Conservation (phyloP, 2,329 filamentous ascomycete genomes). For the Colletotrichum sp. region DNA sequence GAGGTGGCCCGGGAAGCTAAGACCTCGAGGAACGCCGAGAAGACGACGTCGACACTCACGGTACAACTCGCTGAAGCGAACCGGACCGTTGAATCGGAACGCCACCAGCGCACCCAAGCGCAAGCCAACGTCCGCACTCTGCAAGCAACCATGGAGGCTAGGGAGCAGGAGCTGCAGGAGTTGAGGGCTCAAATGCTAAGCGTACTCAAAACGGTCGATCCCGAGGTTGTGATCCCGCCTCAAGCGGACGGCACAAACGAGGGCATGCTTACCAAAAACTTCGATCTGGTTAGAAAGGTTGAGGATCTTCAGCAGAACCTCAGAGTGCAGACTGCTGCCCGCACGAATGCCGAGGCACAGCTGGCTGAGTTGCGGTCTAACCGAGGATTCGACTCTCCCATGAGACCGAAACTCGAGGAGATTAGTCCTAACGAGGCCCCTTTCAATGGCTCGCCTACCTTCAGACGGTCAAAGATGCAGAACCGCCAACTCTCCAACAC, state of each 20-base stretch:
- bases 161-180: constrained; percentile 81
- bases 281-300: constrained; percentile 84
- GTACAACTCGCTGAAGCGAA: constrained; percentile 89
- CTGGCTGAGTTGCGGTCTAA: constrained; percentile 78
- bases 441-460: constrained; percentile 76
- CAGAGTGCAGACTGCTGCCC: constrained; percentile 80
- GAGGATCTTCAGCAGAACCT: constrained; percentile 90
- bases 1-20: constrained; percentile 91
- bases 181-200: constrained; percentile 80
- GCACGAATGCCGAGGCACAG: constrained; percentile 82
- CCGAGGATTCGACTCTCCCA: constrained; percentile 71
- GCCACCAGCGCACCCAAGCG: constrained; percentile 83
- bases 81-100: constrained; percentile 87
- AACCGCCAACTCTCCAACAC: constrained; percentile 71
- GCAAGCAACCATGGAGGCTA: constrained; percentile 78
- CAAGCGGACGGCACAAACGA: constrained; percentile 64
- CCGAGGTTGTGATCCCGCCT: constrained; percentile 69
- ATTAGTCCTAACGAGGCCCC: constrained; percentile 84
- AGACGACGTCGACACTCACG: constrained; percentile 78
- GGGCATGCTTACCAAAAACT: constrained; percentile 70
- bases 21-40: constrained; percentile 87
- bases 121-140: constrained; percentile 85
- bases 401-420: constrained; percentile 81
- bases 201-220: constrained; percentile 87
- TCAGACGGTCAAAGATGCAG: constrained; percentile 61